phyloP scores from a whole-genome alignment of 2,329 filamentous ascomycete species.

The Aspergillus fumigatus region DNA sequence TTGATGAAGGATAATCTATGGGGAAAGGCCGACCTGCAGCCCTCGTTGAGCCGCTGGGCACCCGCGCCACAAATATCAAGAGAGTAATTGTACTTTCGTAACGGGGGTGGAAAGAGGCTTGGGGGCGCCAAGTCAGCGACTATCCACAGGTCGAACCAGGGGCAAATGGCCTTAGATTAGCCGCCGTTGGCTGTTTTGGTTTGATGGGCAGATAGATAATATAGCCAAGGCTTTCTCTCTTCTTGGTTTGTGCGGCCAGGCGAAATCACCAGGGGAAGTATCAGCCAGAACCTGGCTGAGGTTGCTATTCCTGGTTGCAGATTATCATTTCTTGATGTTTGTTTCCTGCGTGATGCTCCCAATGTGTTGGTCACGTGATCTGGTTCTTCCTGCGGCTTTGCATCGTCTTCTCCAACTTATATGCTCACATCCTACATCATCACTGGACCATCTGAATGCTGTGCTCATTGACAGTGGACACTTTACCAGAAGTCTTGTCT shows the following conservation, averaged over 20 bases:
- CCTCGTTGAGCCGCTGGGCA: conserved; percentile 13
- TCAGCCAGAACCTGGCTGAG: not conserved
- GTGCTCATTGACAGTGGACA: not conserved
- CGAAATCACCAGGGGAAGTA: not conserved
- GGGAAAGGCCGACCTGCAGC: not conserved
- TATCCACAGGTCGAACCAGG: conserved; percentile 12
- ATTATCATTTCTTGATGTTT: not conserved
- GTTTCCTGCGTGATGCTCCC: conserved; percentile 1
- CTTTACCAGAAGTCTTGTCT: not conserved
- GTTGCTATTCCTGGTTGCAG: not conserved
- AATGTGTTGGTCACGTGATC: conserved; percentile 17
- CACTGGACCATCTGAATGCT: not conserved
- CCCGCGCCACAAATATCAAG: conserved; percentile 8
- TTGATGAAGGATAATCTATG: not conserved
- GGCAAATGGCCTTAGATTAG: conserved; percentile 15
- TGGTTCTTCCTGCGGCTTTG: not conserved
- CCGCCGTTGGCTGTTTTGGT: conserved; percentile 23
- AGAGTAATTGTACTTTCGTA: conserved; percentile 6
- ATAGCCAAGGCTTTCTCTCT: not conserved
- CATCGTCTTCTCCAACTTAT: not conserved
- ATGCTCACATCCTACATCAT: not conserved
- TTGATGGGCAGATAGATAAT: not conserved
- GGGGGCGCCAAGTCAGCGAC: conserved; percentile 24
- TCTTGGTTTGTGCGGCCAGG: not conserved
- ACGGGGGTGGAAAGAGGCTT: conserved; percentile 12